Percentiles rank a stretch among this genome's conserved stretches.
These are phyloP conservation scores for Coemansia sp. DNA, from an alignment of 192 early-diverging fungal genomes.

Conservation along the genomic window DNA sequence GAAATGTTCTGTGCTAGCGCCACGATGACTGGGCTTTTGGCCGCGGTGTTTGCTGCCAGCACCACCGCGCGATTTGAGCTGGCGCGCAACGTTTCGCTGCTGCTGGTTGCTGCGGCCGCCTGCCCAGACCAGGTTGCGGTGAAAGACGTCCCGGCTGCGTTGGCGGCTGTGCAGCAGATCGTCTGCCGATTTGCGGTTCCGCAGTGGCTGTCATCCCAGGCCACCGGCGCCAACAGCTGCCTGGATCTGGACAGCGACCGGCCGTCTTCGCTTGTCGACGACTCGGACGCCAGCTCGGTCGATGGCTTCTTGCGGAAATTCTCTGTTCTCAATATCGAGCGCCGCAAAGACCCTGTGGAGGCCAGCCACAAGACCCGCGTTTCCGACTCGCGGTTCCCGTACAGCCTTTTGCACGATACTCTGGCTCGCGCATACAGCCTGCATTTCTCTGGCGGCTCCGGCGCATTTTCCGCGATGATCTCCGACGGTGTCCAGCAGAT, in stretches of 20 bases:
- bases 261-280: background rate
- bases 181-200: constrained; percentile 26
- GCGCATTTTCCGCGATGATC: constrained; percentile 47
- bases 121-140: constrained; percentile 1
- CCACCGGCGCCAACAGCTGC: constrained; percentile 14
- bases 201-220: constrained; percentile 45
- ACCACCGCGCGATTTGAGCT: constrained; percentile 31
- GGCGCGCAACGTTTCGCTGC: constrained; percentile 29
- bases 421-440: constrained; percentile 22
- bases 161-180: constrained; percentile 18
- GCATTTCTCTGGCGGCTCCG: constrained; percentile 28
- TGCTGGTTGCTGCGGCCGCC: constrained; percentile 17
- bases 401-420: constrained; percentile 47
- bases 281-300: constrained; percentile 2
- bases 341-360: constrained; percentile 25
- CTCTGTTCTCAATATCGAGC: constrained; percentile 50
- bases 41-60: constrained; percentile 31
- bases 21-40: constrained; percentile 49
- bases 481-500: constrained; percentile 41
- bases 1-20: constrained; percentile 38
- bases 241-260: background rate
- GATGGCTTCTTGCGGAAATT: constrained; percentile 51
- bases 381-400: constrained; percentile 15
- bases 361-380: background rate
- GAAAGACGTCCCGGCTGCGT: constrained; percentile 15